Evolutionary conservation across 768 basidiomycete species (phyloP).

Genomic region (Hericium alpestre): DNA sequence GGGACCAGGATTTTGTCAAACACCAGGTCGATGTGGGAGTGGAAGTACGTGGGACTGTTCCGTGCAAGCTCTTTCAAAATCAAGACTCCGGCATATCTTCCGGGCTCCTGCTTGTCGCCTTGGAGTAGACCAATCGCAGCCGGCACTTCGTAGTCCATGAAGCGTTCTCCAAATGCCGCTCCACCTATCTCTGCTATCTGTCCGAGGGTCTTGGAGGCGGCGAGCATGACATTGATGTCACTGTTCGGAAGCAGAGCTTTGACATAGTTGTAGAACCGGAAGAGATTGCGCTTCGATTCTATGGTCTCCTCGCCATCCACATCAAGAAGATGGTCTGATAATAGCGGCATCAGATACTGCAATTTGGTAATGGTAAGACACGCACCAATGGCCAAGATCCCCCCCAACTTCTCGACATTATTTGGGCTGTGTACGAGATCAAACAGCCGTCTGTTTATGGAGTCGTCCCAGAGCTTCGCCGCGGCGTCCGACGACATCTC

Average conservation of each 20-base stretch:
- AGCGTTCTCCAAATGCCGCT: conserved; percentile 73
- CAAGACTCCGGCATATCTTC: conserved; percentile 87
- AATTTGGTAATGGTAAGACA: neutral
- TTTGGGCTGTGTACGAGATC: conserved; percentile 77
- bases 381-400: conserved; percentile 79
- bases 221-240: conserved; percentile 89
- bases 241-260: conserved; percentile 84
- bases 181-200: conserved; percentile 80
- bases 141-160: conserved; percentile 85
- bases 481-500: conserved; percentile 78
- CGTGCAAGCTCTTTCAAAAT: conserved; percentile 89
- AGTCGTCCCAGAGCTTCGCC: conserved; percentile 77
- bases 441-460: conserved; percentile 69
- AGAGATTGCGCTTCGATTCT: conserved; percentile 70
- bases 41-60: conserved; percentile 80
- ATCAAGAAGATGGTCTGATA: conserved; percentile 63
- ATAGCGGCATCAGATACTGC: conserved; percentile 6
- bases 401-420: conserved; percentile 73
- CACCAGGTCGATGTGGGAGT: conserved; percentile 76
- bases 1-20: conserved; percentile 91
- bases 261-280: conserved; percentile 87
- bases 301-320: conserved; percentile 72
- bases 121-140: conserved; percentile 74
- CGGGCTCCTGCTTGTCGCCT: conserved; percentile 64
- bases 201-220: conserved; percentile 86